These are phyloP conservation scores for Yarrowia alimentaria DNA, from an alignment of 805 yeast genomes.

Conservation along the genomic window DNA sequence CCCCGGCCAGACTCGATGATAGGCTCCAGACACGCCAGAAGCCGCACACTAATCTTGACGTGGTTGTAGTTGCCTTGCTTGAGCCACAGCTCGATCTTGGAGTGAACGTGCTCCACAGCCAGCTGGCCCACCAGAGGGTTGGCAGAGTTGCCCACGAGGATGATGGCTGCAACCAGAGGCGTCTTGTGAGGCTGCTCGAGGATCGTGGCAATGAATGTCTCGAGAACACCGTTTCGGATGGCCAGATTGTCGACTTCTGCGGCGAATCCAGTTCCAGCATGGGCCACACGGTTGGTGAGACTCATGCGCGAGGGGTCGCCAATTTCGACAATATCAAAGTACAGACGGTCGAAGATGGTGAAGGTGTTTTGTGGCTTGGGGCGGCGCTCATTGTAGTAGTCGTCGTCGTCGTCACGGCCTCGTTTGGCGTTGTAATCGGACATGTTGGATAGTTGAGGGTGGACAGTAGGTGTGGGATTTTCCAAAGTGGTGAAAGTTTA, in stretches of 20 bases:
- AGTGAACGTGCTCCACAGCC: constrained; percentile 66
- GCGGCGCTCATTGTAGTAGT: not conserved
- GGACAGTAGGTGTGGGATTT: too few species aligned
- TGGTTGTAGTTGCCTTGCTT: constrained; percentile 56
- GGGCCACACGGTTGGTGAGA: constrained; percentile 33
- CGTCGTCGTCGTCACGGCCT: constrained; percentile 20
- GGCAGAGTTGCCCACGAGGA: constrained; percentile 63
- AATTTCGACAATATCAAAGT: constrained; percentile 51
- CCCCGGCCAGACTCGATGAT: constrained; percentile 53
- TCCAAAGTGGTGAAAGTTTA: too few species aligned
- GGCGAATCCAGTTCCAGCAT: constrained; percentile 43
- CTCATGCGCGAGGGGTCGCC: constrained; percentile 53
- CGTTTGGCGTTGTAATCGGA: constrained; percentile 23
- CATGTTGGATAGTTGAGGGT: not conserved
- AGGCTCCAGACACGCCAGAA: constrained; percentile 64
- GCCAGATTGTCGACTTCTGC: constrained; percentile 53
- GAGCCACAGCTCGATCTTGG: constrained; percentile 57
- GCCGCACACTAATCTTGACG: constrained; percentile 67
- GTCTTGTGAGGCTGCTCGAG: constrained; percentile 91
- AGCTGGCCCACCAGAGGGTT: constrained; percentile 65
- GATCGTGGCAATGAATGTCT: constrained; percentile 65
- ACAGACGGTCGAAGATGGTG: constrained; percentile 31
- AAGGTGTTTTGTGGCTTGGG: constrained; percentile 1
- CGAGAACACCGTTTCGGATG: constrained; percentile 58
- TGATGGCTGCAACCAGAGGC: constrained; percentile 63